Percentiles rank a stretch among this genome's conserved stretches.
Conservation (phyloP, 1,284 basidiomycete species). For the Puccinia hordei region DNA sequence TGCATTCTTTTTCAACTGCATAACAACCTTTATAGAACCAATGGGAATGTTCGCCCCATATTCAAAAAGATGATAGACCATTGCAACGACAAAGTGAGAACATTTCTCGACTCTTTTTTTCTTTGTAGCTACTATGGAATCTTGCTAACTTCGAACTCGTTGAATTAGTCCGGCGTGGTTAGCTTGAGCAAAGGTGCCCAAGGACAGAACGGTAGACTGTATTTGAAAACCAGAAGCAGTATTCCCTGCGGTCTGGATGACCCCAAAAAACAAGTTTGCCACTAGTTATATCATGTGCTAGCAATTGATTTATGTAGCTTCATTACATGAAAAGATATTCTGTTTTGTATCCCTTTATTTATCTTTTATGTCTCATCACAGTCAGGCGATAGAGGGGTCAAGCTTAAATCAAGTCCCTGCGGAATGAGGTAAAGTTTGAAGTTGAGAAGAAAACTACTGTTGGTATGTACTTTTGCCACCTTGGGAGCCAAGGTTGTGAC, state of each 20-base stretch:
- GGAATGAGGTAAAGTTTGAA: too few relatives aligned
- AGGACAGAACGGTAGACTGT: not conserved
- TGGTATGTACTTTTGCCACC: too few relatives aligned
- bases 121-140: not conserved
- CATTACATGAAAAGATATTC: too few relatives aligned
- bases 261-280: not conserved
- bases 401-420: too few relatives aligned
- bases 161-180: conserved; percentile 12
- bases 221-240: conserved; percentile 14
- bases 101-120: not conserved
- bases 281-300: not conserved
- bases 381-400: too few relatives aligned
- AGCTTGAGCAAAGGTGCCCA: not conserved
- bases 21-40: not conserved
- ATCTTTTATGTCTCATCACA: too few relatives aligned
- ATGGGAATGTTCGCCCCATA: not conserved
- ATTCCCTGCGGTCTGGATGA: not conserved
- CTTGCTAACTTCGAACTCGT: too few relatives aligned
- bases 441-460: too few relatives aligned
- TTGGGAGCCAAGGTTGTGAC: too few relatives aligned
- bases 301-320: too few relatives aligned
- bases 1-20: not conserved
- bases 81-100: conserved; percentile 17
- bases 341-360: too few relatives aligned
- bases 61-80: not conserved